Percentiles rank a stretch among this genome's conserved stretches.
phyloP scores from a whole-genome alignment of 108 stramenopile species.

The Cylindrotheca fusiformis region DNA sequence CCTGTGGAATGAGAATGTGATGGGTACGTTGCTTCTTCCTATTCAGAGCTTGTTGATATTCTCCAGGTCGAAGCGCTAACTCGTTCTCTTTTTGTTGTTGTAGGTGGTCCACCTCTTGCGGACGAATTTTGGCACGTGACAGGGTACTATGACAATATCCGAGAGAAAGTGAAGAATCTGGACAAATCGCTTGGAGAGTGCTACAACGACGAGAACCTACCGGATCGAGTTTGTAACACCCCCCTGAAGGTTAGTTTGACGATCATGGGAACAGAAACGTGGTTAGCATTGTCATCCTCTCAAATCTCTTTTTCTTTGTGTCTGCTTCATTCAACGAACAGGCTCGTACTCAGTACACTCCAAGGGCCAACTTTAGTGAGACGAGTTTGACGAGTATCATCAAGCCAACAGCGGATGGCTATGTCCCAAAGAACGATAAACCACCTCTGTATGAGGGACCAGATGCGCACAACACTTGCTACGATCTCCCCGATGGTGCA shows the following conservation, averaged over 20 bases:
- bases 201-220: slow-evolving; percentile 40
- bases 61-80: no score
- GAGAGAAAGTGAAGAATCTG: slow-evolving; percentile 35
- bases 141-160: slow-evolving; percentile 58
- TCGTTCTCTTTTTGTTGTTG: no score
- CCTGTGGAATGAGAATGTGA: slow-evolving; percentile 64
- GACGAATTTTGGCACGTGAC: slow-evolving; percentile 78
- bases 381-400: slow-evolving; percentile 52
- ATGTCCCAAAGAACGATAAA: slow-evolving; percentile 37
- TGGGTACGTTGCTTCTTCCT: no score
- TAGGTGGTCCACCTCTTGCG: slow-evolving; percentile 74
- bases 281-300: no score
- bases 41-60: no score
- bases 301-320: not conserved
- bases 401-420: slow-evolving; percentile 38
- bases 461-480: slow-evolving; percentile 47
- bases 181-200: slow-evolving; percentile 40
- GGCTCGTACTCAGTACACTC: slow-evolving; percentile 68
- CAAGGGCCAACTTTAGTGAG: slow-evolving; percentile 59
- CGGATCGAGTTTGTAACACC: slow-evolving; percentile 49
- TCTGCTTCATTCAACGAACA: not conserved
- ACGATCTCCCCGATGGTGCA: slow-evolving; percentile 47
- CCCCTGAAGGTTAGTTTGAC: slow-evolving; percentile 52
- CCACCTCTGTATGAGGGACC: slow-evolving; percentile 57
- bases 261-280: no score